Conservation (phyloP, 495 filamentous ascomycete genomes). For the Darksidea phi region DNA sequence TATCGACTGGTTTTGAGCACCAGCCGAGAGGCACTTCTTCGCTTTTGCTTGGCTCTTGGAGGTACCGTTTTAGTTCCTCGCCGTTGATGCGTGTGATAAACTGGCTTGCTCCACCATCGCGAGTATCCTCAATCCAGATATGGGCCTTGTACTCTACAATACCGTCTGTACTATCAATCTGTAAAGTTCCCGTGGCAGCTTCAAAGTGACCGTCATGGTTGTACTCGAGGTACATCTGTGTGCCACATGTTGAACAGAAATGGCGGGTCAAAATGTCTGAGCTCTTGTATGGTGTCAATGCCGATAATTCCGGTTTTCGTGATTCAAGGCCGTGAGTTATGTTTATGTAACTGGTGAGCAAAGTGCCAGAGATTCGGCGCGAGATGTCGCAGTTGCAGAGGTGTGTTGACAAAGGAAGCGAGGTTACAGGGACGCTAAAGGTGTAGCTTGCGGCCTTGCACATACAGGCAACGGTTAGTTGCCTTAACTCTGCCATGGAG, state of each 20-base stretch:
- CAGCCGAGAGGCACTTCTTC: constrained; percentile 34
- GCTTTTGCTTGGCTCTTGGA: constrained; percentile 14
- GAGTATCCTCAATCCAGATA: constrained; percentile 51
- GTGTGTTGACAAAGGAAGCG: constrained; percentile 39
- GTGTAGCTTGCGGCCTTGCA: constrained; percentile 53
- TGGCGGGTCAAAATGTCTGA: constrained; percentile 54
- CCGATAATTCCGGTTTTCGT: constrained; percentile 39
- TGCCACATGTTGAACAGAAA: constrained; percentile 69
- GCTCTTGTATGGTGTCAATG: constrained; percentile 51
- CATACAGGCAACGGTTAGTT: constrained; percentile 51
- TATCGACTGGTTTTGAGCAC: constrained; percentile 7
- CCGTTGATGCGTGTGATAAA: constrained; percentile 46
- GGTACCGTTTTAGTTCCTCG: constrained; percentile 31
- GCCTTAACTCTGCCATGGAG: constrained; percentile 20
- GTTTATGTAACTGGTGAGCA: constrained; percentile 55
- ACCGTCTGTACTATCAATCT: constrained; percentile 38
- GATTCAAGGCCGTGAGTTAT: constrained; percentile 37
- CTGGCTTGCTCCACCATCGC: constrained; percentile 58
- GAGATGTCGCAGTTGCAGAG: constrained; percentile 68
- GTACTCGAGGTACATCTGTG: constrained; percentile 54
- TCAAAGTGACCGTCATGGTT: constrained; percentile 38
- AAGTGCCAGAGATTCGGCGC: constrained; percentile 58
- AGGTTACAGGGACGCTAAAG: constrained; percentile 43
- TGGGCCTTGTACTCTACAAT: constrained; percentile 49
- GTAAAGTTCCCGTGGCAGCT: constrained; percentile 48